phyloP scores from a whole-genome alignment of 257 asterid genomes.

The Solanum piurae region DNA sequence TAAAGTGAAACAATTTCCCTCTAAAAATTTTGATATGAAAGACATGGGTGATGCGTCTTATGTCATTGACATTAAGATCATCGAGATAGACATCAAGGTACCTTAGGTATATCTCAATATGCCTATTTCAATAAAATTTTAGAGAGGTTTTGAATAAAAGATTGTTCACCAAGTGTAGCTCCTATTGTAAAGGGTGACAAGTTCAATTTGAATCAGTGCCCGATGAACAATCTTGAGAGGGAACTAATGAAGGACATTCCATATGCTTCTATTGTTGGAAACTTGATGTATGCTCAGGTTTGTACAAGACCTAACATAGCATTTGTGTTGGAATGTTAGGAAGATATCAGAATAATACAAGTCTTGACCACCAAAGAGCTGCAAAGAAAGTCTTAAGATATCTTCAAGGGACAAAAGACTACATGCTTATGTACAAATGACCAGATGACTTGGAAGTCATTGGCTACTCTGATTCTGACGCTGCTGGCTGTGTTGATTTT shows the following conservation, averaged over 20 bases:
- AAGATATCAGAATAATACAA: too few relatives aligned
- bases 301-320: not conserved
- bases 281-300: not conserved
- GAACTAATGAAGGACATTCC: not conserved
- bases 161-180: not conserved
- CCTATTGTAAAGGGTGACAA: not conserved
- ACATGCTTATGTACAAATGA: not conserved
- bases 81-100: not conserved
- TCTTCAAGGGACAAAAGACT: not conserved
- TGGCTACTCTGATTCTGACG: not conserved
- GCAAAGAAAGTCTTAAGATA: not conserved
- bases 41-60: not conserved
- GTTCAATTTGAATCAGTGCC: not conserved
- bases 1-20: not conserved
- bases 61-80: not conserved
- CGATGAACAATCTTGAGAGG: not conserved
- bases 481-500: not conserved
- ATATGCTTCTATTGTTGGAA: not conserved
- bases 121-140: not conserved
- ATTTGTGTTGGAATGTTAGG: not conserved
- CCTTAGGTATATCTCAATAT: not conserved
- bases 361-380: not conserved
- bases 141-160: not conserved
- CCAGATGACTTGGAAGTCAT: not conserved
- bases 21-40: not conserved